Base-by-base conservation (phyloP, 148 eudicot genomes). In the Pouteria glomerata region DNA sequence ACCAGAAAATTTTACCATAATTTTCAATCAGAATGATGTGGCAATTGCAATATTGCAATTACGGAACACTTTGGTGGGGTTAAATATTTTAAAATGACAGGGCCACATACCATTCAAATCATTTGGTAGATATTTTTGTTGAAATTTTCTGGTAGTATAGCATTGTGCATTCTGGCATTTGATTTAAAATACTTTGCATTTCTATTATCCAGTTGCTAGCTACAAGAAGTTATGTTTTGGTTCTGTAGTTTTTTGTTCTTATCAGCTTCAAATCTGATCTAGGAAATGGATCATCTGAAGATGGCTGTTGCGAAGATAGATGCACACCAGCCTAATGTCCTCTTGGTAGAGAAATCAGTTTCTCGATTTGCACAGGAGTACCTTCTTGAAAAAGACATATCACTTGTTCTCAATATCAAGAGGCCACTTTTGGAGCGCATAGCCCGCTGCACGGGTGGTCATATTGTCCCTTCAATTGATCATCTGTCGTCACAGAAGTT, bases 251-350 rank as follows among this genome's bases (percentile, higher is more conserved):
- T 58, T 47, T 71, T 31, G 33, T 57, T 34, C 78, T 69, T 69
- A 66, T 69, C 70, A 51, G 30, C 66, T 76, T 41, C 41, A 48
- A 34, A 37, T 58, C 11, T 26, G 59, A n/a, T n/a, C n/a, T 78
- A 93, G 98, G 98, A 95, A 88, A 95, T 80, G 93, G 98, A 95
- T 78, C 97, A 95, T 82, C 81, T 95, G 53, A 91, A 89, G 89
- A 95, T 95, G 98, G 98, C 98, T 80, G 98, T 95, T 71, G 96
- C 98, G 29, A 95, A 89, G 81, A 95, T 95, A 67, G 96, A 84
- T 73, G 89, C 86, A 15, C 96, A 95, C 63, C 82, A 78, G 55
- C 97, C 97, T 27, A 76, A 89, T 81, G 76, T 95, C 56, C 87
- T 95, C 80, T 80, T 95, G 79, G 99, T 95, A 56, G 99, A 95